Evolutionary conservation across 192 early-diverging fungal species (phyloP).

Genomic region (Chytriomyces sp.): DNA sequence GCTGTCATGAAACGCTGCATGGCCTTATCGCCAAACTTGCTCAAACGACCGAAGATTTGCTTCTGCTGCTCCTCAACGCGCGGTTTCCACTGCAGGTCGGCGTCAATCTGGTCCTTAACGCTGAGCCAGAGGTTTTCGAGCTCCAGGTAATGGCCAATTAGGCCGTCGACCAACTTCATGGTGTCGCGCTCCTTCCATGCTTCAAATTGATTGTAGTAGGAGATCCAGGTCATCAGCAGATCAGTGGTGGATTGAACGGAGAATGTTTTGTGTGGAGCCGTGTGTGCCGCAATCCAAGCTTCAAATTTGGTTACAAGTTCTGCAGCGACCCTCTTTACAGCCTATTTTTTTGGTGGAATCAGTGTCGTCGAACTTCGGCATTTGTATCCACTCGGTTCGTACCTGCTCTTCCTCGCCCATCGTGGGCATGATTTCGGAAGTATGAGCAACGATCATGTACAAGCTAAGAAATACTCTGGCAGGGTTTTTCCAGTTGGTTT

Average conservation of each 20-base stretch:
- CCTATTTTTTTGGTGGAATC: conserved; percentile 26
- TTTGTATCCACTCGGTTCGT: conserved; percentile 10
- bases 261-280: conserved; percentile 11
- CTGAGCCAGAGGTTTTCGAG: conserved; percentile 67
- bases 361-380: neutral
- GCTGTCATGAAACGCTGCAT: conserved; percentile 41
- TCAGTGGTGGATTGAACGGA: neutral
- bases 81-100: conserved; percentile 60
- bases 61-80: conserved; percentile 65
- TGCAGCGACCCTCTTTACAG: conserved; percentile 33
- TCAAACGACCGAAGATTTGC: conserved; percentile 44
- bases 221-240: conserved; percentile 60
- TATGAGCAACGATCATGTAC: conserved; percentile 72
- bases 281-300: conserved; percentile 28
- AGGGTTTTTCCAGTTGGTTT: conserved; percentile 45
- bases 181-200: conserved; percentile 73
- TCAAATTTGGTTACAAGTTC: conserved; percentile 45
- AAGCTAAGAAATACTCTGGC: conserved; percentile 70
- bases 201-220: conserved; percentile 67
- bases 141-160: conserved; percentile 70
- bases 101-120: conserved; percentile 54
- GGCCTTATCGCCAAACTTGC: conserved; percentile 52
- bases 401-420: conserved; percentile 60
- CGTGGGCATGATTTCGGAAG: conserved; percentile 60
- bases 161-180: conserved; percentile 58